Conservation (phyloP, 1,284 basidiomycete species). For the Sporisorium sorghi region DNA sequence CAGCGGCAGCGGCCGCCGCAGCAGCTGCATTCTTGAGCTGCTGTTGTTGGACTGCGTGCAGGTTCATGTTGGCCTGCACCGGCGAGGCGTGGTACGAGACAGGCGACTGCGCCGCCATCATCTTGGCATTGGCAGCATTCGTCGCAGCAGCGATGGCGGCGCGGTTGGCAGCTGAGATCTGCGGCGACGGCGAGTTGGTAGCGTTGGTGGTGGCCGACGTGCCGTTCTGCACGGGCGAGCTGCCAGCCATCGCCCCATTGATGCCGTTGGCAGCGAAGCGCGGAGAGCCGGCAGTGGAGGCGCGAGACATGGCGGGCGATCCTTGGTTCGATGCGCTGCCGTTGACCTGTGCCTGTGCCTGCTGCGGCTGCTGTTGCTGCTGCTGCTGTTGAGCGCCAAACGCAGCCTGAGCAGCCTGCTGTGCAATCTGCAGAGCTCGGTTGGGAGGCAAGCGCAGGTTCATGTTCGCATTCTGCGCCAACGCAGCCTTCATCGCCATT, state of each 20-base stretch:
- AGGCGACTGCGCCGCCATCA: slow-evolving; percentile 41
- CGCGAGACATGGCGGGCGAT: slow-evolving; percentile 51
- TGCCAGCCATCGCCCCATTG: slow-evolving; percentile 32
- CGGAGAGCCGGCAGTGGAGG: slow-evolving; percentile 48
- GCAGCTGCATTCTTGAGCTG: slow-evolving; percentile 47
- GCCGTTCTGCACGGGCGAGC: slow-evolving; percentile 41
- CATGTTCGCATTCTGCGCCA: slow-evolving; percentile 54
- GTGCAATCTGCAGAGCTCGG: slow-evolving; percentile 54
- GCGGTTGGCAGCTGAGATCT: slow-evolving; percentile 48
- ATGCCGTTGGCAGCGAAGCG: slow-evolving; percentile 47
- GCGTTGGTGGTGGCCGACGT: slow-evolving; percentile 37
- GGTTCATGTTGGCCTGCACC: slow-evolving; percentile 38
- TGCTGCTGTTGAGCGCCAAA: slow-evolving; percentile 41
- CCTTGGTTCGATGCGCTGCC: slow-evolving; percentile 44
- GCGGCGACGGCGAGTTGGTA: slow-evolving; percentile 51
- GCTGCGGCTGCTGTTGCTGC: slow-evolving; percentile 36
- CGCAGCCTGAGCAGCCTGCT: slow-evolving; percentile 52
- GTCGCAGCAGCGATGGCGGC: slow-evolving; percentile 48
- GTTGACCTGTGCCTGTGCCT: slow-evolving; percentile 23
- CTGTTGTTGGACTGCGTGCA: slow-evolving; percentile 44
- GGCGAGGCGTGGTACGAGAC: slow-evolving; percentile 46
- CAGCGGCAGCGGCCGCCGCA: slow-evolving; percentile 37
- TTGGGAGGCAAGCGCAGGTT: slow-evolving; percentile 56
- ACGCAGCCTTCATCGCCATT: slow-evolving; percentile 58
- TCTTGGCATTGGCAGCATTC: slow-evolving; percentile 44